A percentile compares a stretch with the other conserved stretches of the same genome.
Conservation (phyloP, 371 early-diverging fungal species). For the Mortierella sp. region DNA sequence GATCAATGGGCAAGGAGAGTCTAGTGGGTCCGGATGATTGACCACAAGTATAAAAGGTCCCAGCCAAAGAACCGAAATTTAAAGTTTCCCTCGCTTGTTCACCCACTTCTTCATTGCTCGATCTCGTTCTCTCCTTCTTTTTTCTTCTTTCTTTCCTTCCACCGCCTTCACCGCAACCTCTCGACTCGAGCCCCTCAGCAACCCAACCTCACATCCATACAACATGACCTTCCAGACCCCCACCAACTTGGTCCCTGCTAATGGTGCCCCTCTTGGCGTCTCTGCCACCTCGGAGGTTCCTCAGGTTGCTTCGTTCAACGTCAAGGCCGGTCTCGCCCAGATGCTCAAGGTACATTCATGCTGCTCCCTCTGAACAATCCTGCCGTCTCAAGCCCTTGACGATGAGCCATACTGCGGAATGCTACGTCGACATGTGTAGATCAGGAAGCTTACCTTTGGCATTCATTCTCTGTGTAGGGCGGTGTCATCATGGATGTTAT, state of each 20-base stretch:
- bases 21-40: too few species aligned
- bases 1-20: too few species aligned
- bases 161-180: too few species aligned
- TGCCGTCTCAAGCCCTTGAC: not conserved
- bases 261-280: slow-evolving; percentile 56
- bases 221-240: slow-evolving; percentile 65
- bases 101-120: not conserved
- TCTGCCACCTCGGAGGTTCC: slow-evolving; percentile 54
- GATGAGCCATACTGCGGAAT: too few species aligned
- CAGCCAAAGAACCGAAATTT: too few species aligned
- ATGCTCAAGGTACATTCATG: slow-evolving; percentile 89
- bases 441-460: not conserved
- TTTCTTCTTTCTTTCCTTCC: slow-evolving; percentile 7
- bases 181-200: too few species aligned
- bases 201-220: not conserved
- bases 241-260: slow-evolving; percentile 73
- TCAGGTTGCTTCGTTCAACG: slow-evolving; percentile 64
- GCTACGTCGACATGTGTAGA: too few species aligned
- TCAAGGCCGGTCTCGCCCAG: slow-evolving; percentile 97
- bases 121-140: slow-evolving; percentile 10
- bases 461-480: slow-evolving; percentile 63
- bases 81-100: not conserved
- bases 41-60: too few species aligned
- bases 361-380: not conserved
- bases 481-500: slow-evolving; percentile 99